Conservation (phyloP, 768 basidiomycete species). For the Pleurotus djamor region DNA sequence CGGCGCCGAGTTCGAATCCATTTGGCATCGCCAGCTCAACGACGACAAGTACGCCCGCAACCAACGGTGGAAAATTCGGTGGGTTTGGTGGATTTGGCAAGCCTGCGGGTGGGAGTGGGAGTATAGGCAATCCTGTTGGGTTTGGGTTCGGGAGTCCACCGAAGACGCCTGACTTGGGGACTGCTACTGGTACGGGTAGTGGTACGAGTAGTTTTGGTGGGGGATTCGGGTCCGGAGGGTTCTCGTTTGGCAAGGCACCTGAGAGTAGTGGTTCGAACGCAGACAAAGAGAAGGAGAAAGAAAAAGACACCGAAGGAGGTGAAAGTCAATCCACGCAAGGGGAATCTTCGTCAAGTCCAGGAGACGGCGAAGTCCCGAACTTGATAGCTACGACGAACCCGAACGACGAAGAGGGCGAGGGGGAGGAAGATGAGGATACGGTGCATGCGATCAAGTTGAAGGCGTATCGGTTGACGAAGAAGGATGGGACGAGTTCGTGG, state of each 20-base stretch:
- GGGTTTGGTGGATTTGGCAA: constrained; percentile 28
- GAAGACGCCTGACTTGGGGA: constrained; percentile 19
- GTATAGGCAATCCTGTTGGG: constrained; percentile 63
- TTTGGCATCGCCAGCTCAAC: background rate
- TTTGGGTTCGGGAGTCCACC: constrained; percentile 51
- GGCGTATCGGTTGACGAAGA: constrained; percentile 57
- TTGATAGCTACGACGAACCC: constrained; percentile 23
- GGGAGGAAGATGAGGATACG: constrained; percentile 80
- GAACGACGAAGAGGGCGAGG: constrained; percentile 75
- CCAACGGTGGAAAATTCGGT: constrained; percentile 8
- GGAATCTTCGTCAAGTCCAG: constrained; percentile 17
- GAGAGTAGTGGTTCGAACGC: too few species aligned
- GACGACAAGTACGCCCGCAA: background rate
- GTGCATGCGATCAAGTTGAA: constrained; percentile 56
- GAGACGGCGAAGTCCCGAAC: constrained; percentile 43
- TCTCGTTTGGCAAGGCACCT: constrained; percentile 11
- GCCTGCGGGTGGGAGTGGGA: constrained; percentile 32
- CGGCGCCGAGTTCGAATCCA: background rate
- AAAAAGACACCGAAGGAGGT: constrained; percentile 8
- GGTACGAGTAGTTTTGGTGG: too few species aligned
- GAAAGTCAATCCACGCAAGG: constrained; percentile 19
- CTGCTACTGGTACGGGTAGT: background rate
- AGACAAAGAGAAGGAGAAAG: constrained; percentile 11
- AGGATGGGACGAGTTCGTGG: constrained; percentile 46
- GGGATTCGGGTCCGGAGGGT: constrained; percentile 2